phyloP scores from a whole-genome alignment of 768 basidiomycete species.

The Rhodotorula paludigena region DNA sequence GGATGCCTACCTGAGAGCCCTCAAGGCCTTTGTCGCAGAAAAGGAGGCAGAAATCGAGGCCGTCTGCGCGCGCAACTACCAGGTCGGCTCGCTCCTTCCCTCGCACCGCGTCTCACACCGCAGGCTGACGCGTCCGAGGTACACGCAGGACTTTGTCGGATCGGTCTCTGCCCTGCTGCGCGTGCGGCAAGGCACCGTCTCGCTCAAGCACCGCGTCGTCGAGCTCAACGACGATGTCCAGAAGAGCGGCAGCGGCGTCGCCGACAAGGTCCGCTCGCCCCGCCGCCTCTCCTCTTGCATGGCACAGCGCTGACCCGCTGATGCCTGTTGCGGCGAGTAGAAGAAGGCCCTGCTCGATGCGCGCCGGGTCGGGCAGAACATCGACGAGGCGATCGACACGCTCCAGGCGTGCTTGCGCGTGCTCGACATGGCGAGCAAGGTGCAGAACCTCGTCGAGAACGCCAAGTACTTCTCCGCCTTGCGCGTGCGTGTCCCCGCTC shows the following conservation, averaged over 20 bases:
- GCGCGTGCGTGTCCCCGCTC: constrained; percentile 59
- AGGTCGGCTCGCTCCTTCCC: constrained; percentile 42
- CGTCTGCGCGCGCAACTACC: constrained; percentile 93
- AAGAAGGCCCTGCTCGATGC: constrained; percentile 82
- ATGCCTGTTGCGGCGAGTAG: constrained; percentile 45
- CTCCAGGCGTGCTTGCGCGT: constrained; percentile 87
- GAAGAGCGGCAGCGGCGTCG: constrained; percentile 76
- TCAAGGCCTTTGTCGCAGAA: constrained; percentile 81
- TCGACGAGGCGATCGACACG: constrained; percentile 95
- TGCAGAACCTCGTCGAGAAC: constrained; percentile 85
- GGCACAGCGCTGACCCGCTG: neutral
- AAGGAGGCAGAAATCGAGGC: constrained; percentile 95
- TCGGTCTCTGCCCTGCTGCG: constrained; percentile 94
- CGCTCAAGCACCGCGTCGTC: constrained; percentile 84
- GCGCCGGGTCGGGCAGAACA: constrained; percentile 84
- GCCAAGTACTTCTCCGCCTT: constrained; percentile 96
- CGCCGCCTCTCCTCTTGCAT: neutral
- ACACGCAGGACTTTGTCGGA: constrained; percentile 70
- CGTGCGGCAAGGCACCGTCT: constrained; percentile 92
- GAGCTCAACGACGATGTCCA: constrained; percentile 81
- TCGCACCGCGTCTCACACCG: neutral
- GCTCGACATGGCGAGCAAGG: constrained; percentile 84
- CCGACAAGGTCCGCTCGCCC: constrained; percentile 60
- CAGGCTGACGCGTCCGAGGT: too few relatives aligned
- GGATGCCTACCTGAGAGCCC: constrained; percentile 72